phyloP scores from a whole-genome alignment of 805 yeast genomes.

The Maudiozyma serrabonitensis region DNA sequence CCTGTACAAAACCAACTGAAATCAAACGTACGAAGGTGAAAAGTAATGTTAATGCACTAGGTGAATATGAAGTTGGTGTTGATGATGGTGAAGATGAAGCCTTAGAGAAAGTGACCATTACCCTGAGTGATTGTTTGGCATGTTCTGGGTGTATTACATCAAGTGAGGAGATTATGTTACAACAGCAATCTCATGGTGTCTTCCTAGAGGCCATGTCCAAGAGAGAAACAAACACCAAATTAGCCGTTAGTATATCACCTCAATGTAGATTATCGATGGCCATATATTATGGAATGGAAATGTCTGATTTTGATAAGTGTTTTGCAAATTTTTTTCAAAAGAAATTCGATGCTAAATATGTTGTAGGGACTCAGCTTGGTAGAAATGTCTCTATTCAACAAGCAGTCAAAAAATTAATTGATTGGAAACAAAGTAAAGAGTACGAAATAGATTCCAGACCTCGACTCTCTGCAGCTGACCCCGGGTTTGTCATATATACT shows the following conservation, averaged over 20 bases:
- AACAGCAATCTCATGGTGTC: constrained; percentile 82
- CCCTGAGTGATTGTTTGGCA: constrained; percentile 87
- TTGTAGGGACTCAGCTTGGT: constrained; percentile 82
- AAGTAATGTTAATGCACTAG: constrained; percentile 9
- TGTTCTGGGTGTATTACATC: constrained; percentile 96
- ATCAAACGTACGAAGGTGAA: constrained; percentile 21
- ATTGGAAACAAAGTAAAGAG: constrained; percentile 5
- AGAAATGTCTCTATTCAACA: constrained; percentile 53
- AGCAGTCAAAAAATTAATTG: constrained; percentile 33
- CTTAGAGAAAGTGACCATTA: constrained; percentile 74
- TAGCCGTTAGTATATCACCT: constrained; percentile 75
- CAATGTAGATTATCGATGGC: constrained; percentile 81
- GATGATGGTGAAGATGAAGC: constrained; percentile 47
- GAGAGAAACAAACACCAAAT: constrained; percentile 29
- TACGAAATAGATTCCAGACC: constrained; percentile 31
- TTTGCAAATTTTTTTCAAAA: constrained; percentile 47
- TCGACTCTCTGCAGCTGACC: constrained; percentile 66
- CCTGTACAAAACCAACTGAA: constrained; percentile 80
- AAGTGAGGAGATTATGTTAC: constrained; percentile 88
- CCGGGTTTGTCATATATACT: constrained; percentile 93
- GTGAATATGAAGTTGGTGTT: constrained; percentile 58
- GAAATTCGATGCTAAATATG: constrained; percentile 53
- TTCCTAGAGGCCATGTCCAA: constrained; percentile 41
- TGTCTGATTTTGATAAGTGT: constrained; percentile 51
- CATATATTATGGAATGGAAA: constrained; percentile 44